Conservation (phyloP, 257 asterid genomes). For the Eucommia ulmoides region DNA sequence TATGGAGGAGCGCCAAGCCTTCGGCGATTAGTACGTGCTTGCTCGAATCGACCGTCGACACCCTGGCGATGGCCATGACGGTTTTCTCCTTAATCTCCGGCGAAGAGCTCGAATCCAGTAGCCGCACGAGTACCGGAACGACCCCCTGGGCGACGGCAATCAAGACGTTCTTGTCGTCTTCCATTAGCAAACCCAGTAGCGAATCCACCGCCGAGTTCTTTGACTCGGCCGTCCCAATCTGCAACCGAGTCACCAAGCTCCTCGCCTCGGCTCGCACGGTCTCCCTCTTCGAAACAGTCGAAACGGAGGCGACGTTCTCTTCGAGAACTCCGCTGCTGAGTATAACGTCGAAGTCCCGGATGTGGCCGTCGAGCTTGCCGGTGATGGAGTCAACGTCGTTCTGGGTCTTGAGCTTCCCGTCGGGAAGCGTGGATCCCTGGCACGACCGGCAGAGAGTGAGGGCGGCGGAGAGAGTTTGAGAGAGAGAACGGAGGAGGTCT, state of each 20-base stretch:
- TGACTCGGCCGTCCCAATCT: conserved; percentile 81
- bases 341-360: conserved; percentile 56
- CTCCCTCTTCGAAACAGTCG: conserved; percentile 26
- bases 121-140: conserved; percentile 61
- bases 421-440: conserved; percentile 26
- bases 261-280: conserved; percentile 57
- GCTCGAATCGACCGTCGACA: conserved; percentile 58
- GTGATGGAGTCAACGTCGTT: conserved; percentile 56
- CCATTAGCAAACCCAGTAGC: conserved; percentile 53
- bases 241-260: conserved; percentile 57
- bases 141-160: conserved; percentile 78
- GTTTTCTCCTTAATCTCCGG: conserved; percentile 71
- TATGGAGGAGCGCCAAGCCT: conserved; percentile 49
- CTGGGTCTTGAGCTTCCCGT: conserved; percentile 79
- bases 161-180: conserved; percentile 62
- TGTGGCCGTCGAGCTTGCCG: conserved; percentile 47
- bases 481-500: conserved; percentile 48
- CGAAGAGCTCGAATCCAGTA: conserved; percentile 53
- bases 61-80: conserved; percentile 50
- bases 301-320: conserved; percentile 11
- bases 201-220: conserved; percentile 60
- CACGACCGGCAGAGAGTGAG: conserved; percentile 38
- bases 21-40: conserved; percentile 50
- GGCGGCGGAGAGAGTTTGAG: conserved; percentile 37
- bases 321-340: conserved; percentile 35